Conservation (phyloP, 2,329 filamentous ascomycete genomes). For the Amesomyces nigricolor region DNA sequence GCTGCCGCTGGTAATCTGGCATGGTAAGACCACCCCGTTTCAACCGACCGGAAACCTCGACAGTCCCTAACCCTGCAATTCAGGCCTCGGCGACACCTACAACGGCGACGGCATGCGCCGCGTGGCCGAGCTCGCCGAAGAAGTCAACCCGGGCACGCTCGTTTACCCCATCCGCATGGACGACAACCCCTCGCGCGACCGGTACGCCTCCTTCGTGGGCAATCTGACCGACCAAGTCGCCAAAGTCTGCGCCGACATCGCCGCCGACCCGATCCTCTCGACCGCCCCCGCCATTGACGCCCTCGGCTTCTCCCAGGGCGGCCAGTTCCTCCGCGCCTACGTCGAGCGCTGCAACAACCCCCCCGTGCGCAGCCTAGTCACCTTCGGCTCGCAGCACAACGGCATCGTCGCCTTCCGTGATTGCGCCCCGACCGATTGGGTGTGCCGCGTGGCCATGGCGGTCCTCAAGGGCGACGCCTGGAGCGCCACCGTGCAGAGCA, state of each 20-base stretch:
- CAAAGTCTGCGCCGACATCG: conserved; percentile 70
- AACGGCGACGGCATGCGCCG: conserved; percentile 66
- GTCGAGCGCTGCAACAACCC: conserved; percentile 79
- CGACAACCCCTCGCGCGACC: conserved; percentile 62
- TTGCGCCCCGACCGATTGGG: conserved; percentile 66
- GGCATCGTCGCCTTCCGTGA: conserved; percentile 79
- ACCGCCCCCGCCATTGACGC: conserved; percentile 82
- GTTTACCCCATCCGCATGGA: conserved; percentile 73
- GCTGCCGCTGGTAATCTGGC: conserved; percentile 90
- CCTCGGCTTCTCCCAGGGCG: conserved; percentile 91
- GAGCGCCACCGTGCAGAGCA: conserved; percentile 68
- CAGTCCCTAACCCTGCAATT: neutral
- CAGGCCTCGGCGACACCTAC: conserved; percentile 64
- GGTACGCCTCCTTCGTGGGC: conserved; percentile 81
- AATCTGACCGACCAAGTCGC: conserved; percentile 77
- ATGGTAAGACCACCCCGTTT: conserved; percentile 46
- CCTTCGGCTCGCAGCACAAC: conserved; percentile 87
- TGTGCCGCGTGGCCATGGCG: conserved; percentile 75
- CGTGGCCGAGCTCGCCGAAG: conserved; percentile 65
- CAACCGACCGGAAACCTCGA: neutral
- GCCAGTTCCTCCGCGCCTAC: conserved; percentile 89
- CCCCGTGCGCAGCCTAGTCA: conserved; percentile 71
- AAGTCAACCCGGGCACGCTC: conserved; percentile 74
- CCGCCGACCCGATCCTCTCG: conserved; percentile 70
- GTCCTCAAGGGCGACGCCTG: conserved; percentile 77